Percentiles rank a stretch among this genome's conserved stretches.
Conservation (phyloP, 2,329 filamentous ascomycete genomes). For the Phymatotrichopsis omnivora region DNA sequence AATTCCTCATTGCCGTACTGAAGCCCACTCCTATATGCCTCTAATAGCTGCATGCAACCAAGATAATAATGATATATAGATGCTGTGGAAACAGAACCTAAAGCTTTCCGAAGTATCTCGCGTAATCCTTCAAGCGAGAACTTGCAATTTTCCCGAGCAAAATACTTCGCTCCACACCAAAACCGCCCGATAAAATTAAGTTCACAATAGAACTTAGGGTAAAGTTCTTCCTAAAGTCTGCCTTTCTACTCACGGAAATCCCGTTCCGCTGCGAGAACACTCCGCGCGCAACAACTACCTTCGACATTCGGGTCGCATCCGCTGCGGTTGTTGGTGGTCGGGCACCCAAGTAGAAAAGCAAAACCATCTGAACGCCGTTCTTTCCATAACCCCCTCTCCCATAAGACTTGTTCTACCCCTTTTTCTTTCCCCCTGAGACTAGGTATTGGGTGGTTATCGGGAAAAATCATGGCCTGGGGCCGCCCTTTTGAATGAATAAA, state of each 20-base stretch:
- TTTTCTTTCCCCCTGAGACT: too few species aligned
- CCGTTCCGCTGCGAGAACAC: background rate
- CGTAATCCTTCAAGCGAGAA: constrained; percentile 3
- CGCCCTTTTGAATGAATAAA: constrained; percentile 1
- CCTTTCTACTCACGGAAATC: constrained; percentile 7
- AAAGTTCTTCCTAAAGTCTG: constrained; percentile 5
- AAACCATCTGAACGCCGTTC: background rate
- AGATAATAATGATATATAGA: too few species aligned
- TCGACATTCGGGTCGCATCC: constrained; percentile 1
- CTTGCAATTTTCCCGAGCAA: constrained; percentile 9
- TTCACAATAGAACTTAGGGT: constrained; percentile 12
- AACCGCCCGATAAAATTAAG: constrained; percentile 15
- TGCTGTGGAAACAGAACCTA: background rate
- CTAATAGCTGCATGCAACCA: too few species aligned
- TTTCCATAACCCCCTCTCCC: constrained; percentile 1
- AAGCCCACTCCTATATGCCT: too few species aligned
- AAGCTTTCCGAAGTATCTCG: constrained; percentile 2
- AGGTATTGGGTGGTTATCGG: too few species aligned
- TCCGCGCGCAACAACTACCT: background rate
- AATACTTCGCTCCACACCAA: constrained; percentile 3
- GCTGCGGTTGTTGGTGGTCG: background rate
- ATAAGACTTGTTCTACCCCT: background rate
- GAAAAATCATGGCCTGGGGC: background rate
- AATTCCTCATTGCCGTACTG: too few species aligned
- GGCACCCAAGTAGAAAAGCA: background rate